Percentiles rank a stretch among this genome's conserved stretches.
Evolutionary conservation across 164 flowering plant species (phyloP).

Genomic region (Magnolia officinalis): DNA sequence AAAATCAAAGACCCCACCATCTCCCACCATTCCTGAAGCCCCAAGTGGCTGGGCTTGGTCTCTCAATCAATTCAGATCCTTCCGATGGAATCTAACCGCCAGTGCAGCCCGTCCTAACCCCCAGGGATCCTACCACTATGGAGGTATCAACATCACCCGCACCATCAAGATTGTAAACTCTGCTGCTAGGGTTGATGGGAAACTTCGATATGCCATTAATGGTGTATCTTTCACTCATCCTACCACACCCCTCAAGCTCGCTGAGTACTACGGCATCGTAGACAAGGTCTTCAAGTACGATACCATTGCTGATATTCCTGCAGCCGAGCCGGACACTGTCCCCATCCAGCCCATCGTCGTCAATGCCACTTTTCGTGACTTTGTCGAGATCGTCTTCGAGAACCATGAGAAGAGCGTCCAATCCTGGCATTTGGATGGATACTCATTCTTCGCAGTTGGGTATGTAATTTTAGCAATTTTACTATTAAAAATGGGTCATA

Average conservation of each 20-base stretch:
- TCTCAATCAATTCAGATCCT: conserved; percentile 40
- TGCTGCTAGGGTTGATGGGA: conserved; percentile 22
- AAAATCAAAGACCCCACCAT: conserved; percentile 23
- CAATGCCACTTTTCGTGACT: conserved; percentile 35
- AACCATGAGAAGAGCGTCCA: conserved; percentile 46
- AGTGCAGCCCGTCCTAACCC: conserved; percentile 50
- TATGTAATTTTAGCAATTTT: conserved; percentile 12
- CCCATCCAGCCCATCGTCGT: conserved; percentile 25
- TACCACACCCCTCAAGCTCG: conserved; percentile 35
- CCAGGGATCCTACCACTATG: conserved; percentile 49
- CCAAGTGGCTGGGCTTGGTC: conserved; percentile 40
- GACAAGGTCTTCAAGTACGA: conserved; percentile 35
- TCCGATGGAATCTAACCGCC: conserved; percentile 45
- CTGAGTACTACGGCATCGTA: conserved; percentile 32
- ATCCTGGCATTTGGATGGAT: conserved; percentile 45
- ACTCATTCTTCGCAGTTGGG: conserved; percentile 53
- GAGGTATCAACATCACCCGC: conserved; percentile 37
- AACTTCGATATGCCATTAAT: conserved; percentile 41
- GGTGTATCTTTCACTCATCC: conserved; percentile 30
- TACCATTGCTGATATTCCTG: conserved; percentile 31
- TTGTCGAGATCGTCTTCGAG: conserved; percentile 50
- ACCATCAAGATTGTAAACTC: conserved; percentile 42
- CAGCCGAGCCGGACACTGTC: conserved; percentile 8
- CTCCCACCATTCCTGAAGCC: conserved; percentile 26
- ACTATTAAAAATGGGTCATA: background rate